Percentiles rank a stretch among this genome's conserved stretches.
Conservation (phyloP, 148 eudicot genomes). For the Amaranthus cruentus region DNA sequence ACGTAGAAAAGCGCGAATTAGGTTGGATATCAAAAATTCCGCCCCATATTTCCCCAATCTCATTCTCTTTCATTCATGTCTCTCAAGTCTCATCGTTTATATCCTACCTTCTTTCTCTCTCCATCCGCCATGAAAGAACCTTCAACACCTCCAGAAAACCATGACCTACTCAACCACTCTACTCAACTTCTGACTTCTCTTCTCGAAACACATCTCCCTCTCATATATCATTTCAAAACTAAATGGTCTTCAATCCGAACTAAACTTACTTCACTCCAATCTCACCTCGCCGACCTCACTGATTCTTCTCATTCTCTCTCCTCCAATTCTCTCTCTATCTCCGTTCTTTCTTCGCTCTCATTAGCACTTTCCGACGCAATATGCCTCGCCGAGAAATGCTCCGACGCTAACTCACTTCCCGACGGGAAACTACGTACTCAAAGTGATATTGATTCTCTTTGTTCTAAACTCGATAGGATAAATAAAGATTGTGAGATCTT, state of each 20-base stretch:
- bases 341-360: conserved; percentile 45
- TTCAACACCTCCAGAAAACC: conserved; percentile 10
- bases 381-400: conserved; percentile 46
- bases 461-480: conserved; percentile 44
- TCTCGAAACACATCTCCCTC: conserved; percentile 32
- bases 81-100: neutral
- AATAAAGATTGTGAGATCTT: conserved; percentile 50
- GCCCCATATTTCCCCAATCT: neutral
- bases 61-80: neutral
- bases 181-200: conserved; percentile 34
- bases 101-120: neutral
- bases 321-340: conserved; percentile 34
- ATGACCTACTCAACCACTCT: conserved; percentile 18
- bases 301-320: conserved; percentile 16
- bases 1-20: too few species aligned
- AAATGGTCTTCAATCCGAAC: conserved; percentile 61
- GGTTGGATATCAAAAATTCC: too few species aligned
- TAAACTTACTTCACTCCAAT: conserved; percentile 48
- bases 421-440: conserved; percentile 74
- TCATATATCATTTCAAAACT: conserved; percentile 42
- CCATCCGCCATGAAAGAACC: conserved; percentile 38
- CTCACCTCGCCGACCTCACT: conserved; percentile 42
- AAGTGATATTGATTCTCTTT: conserved; percentile 56
- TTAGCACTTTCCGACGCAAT: conserved; percentile 40
- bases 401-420: conserved; percentile 26